Percentiles rank a stretch among this genome's conserved stretches.
These are phyloP conservation scores for Suhomyces taliae DNA, from an alignment of 1,139 yeast genomes.

Conservation along the genomic window DNA sequence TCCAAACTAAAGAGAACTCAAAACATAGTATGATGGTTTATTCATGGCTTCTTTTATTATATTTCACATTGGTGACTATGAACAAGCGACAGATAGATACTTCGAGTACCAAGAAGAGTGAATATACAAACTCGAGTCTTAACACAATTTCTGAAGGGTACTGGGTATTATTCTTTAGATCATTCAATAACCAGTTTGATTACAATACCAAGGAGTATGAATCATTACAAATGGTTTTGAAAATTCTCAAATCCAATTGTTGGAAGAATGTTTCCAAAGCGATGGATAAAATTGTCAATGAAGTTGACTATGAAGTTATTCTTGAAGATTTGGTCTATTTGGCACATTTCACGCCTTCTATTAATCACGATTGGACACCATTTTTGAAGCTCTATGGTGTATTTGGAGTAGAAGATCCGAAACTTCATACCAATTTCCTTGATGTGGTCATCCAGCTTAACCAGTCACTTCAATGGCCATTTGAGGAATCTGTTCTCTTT, in stretches of 20 bases:
- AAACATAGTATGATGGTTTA: constrained; percentile 10
- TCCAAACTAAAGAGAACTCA: constrained; percentile 1
- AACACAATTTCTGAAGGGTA: constrained; percentile 4
- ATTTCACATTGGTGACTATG: constrained; percentile 16
- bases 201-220: constrained; percentile 9
- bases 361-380: constrained; percentile 25
- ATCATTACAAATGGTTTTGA: constrained; percentile 17
- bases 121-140: neutral
- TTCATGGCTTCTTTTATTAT: constrained; percentile 27
- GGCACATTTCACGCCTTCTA: constrained; percentile 15
- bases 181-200: neutral
- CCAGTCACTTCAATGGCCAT: constrained; percentile 34
- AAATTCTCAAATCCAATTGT: constrained; percentile 17
- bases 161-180: constrained; percentile 13
- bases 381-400: constrained; percentile 24
- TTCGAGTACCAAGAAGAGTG: neutral
- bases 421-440: constrained; percentile 27
- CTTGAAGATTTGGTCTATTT: constrained; percentile 18
- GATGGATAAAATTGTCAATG: constrained; percentile 16
- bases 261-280: constrained; percentile 21
- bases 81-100: neutral
- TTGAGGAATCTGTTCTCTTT: constrained; percentile 36
- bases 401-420: constrained; percentile 16
- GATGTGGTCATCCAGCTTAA: constrained; percentile 31
- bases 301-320: constrained; percentile 13